Evolutionary conservation across 768 basidiomycete genomes (phyloP).

Genomic region (Aureoboletus auriporus): DNA sequence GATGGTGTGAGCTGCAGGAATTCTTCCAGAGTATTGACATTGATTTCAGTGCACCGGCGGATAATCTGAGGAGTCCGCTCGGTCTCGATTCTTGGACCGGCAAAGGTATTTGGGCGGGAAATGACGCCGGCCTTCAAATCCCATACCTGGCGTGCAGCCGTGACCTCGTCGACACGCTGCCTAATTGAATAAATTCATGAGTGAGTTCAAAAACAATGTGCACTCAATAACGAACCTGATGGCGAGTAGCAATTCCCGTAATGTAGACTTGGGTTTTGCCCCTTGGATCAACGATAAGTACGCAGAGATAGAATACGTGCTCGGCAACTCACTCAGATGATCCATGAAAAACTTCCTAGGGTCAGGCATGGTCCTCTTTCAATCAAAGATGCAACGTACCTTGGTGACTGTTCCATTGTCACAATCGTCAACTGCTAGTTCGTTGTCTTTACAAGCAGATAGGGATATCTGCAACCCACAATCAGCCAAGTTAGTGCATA

Average conservation of each 20-base stretch:
- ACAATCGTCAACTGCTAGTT: slow-evolving; percentile 14
- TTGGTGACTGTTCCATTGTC: slow-evolving; percentile 17
- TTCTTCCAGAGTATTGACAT: slow-evolving; percentile 4
- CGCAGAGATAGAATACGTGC: neutral
- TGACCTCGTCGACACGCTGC: slow-evolving; percentile 13
- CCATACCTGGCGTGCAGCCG: slow-evolving; percentile 12
- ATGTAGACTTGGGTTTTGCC: slow-evolving; percentile 18
- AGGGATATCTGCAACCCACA: slow-evolving; percentile 18
- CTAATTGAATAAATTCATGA: slow-evolving; percentile 4
- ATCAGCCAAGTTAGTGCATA: neutral
- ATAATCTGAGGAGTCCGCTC: neutral
- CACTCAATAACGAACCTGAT: slow-evolving; percentile 19
- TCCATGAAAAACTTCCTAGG: slow-evolving; percentile 24
- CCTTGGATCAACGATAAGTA: slow-evolving; percentile 10
- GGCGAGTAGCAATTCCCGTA: slow-evolving; percentile 16
- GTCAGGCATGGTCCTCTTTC: slow-evolving; percentile 1
- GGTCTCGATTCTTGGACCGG: neutral
- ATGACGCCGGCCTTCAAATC: slow-evolving; percentile 1
- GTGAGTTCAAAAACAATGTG: neutral
- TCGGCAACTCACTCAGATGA: slow-evolving; percentile 19
- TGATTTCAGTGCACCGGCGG: slow-evolving; percentile 11
- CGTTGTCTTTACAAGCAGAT: slow-evolving; percentile 27
- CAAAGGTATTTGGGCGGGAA: slow-evolving; percentile 13
- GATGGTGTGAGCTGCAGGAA: neutral
- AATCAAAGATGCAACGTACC: slow-evolving; percentile 4